phyloP scores from a whole-genome alignment of 2,329 filamentous ascomycete genomes.

The Alternaria hordeiaustralica region DNA sequence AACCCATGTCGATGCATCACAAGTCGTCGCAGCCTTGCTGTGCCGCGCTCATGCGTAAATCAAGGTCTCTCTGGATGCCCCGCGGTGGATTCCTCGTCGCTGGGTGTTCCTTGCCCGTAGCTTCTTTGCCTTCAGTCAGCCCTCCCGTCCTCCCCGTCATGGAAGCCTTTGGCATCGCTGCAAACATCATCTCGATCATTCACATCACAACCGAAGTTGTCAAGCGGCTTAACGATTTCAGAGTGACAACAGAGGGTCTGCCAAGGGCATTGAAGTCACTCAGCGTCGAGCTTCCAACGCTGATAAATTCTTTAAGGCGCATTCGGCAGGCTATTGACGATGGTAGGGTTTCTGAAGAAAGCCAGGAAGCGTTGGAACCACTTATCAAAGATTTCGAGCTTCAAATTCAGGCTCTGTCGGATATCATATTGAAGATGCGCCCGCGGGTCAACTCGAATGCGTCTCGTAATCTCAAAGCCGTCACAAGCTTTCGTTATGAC shows the following conservation, averaged over 20 bases:
- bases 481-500: neutral
- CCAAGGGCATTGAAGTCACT: neutral
- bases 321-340: neutral
- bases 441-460: neutral
- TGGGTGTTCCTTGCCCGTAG: neutral
- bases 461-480: neutral
- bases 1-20: neutral
- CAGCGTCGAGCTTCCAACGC: neutral
- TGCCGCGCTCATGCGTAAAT: slow-evolving; percentile 3
- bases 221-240: neutral
- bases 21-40: slow-evolving; percentile 13
- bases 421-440: neutral
- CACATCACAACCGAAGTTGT: slow-evolving; percentile 4
- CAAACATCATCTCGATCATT: slow-evolving; percentile 26
- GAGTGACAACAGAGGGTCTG: neutral
- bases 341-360: neutral
- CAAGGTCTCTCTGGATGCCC: neutral
- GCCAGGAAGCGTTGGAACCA: neutral
- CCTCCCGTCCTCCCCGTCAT: neutral
- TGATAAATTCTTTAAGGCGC: neutral
- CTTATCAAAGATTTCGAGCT: neutral
- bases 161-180: neutral
- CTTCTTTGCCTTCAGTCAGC: neutral
- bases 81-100: neutral
- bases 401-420: neutral